Percentiles rank a stretch among this genome's conserved stretches.
Conservation (phyloP, 2,329 filamentous ascomycete genomes). For the Beauveria sp. region DNA sequence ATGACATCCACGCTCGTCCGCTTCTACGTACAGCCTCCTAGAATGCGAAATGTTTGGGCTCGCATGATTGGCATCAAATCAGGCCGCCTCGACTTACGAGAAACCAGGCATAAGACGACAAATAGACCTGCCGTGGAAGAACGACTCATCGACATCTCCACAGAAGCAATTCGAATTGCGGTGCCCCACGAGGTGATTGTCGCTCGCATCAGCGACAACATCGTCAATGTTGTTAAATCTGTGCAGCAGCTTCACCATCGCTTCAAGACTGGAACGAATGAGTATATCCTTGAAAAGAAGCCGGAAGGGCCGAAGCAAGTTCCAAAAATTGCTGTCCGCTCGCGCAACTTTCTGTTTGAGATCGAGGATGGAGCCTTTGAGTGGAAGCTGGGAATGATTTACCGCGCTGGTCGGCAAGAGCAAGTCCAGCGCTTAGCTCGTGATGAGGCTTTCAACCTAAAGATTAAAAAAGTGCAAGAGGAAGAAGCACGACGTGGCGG, state of each 20-base stretch:
- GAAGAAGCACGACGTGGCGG: slow-evolving; percentile 52
- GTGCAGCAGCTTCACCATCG: slow-evolving; percentile 87
- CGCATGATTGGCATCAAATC: slow-evolving; percentile 78
- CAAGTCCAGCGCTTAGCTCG: slow-evolving; percentile 84
- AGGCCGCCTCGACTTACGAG: slow-evolving; percentile 71
- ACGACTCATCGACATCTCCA: slow-evolving; percentile 73
- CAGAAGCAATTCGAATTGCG: slow-evolving; percentile 79
- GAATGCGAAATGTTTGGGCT: slow-evolving; percentile 78
- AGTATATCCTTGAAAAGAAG: slow-evolving; percentile 79
- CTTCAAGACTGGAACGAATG: slow-evolving; percentile 78
- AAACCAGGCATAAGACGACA: slow-evolving; percentile 61
- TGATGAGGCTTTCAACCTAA: slow-evolving; percentile 82
- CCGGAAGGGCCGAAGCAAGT: slow-evolving; percentile 82
- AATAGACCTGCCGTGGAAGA: slow-evolving; percentile 57
- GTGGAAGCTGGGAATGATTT: slow-evolving; percentile 94
- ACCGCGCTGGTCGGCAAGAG: slow-evolving; percentile 79
- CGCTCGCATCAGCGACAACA: slow-evolving; percentile 87
- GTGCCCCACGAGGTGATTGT: slow-evolving; percentile 89
- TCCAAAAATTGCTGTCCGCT: slow-evolving; percentile 76
- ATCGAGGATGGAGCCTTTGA: slow-evolving; percentile 95
- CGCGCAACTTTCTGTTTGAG: slow-evolving; percentile 78
- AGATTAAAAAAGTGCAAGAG: slow-evolving; percentile 75
- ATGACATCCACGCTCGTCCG: slow-evolving; percentile 68
- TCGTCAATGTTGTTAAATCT: slow-evolving; percentile 81
- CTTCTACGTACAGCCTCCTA: slow-evolving; percentile 82